A percentile compares a stretch with the other conserved stretches of the same genome.
These are phyloP conservation scores for Gymnopilus dilepis DNA, from an alignment of 768 basidiomycete species.

Conservation along the genomic window DNA sequence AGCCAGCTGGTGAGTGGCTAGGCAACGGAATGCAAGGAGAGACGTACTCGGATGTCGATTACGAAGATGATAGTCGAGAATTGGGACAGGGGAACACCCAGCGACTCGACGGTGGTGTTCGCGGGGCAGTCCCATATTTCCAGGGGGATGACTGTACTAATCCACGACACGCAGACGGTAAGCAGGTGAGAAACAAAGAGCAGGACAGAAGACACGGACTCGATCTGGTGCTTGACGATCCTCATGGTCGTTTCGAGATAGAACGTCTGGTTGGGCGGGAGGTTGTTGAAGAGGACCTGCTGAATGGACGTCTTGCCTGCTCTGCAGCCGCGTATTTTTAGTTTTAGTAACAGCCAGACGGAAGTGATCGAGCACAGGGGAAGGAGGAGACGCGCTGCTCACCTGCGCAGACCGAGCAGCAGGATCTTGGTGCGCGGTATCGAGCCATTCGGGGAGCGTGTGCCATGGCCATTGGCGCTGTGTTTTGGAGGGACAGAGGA, in stretches of 20 bases:
- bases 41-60: slow-evolving; percentile 88
- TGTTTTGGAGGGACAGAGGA: slow-evolving; percentile 41
- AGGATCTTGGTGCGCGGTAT: slow-evolving; percentile 69
- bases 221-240: slow-evolving; percentile 73
- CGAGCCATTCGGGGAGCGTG: slow-evolving; percentile 28
- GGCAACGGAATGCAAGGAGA: slow-evolving; percentile 12
- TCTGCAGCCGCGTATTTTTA: slow-evolving; percentile 43
- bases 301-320: slow-evolving; percentile 93
- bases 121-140: slow-evolving; percentile 97
- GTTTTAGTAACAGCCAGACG: slow-evolving; percentile 7
- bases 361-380: slow-evolving; percentile 24
- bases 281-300: slow-evolving; percentile 88
- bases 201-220: slow-evolving; percentile 65
- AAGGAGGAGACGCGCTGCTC: neutral
- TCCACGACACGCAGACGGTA: slow-evolving; percentile 12
- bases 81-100: slow-evolving; percentile 74
- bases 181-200: slow-evolving; percentile 5
- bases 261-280: slow-evolving; percentile 84
- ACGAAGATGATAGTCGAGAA: slow-evolving; percentile 92
- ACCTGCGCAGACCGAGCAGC: slow-evolving; percentile 75
- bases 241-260: slow-evolving; percentile 89
- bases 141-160: slow-evolving; percentile 88
- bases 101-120: slow-evolving; percentile 78
- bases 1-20: neutral
- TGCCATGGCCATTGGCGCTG: slow-evolving; percentile 34